A percentile compares a stretch with the other conserved stretches of the same genome.
Evolutionary conservation across 2,329 filamentous ascomycete species (phyloP).

Genomic region (Trichoderma sp.): DNA sequence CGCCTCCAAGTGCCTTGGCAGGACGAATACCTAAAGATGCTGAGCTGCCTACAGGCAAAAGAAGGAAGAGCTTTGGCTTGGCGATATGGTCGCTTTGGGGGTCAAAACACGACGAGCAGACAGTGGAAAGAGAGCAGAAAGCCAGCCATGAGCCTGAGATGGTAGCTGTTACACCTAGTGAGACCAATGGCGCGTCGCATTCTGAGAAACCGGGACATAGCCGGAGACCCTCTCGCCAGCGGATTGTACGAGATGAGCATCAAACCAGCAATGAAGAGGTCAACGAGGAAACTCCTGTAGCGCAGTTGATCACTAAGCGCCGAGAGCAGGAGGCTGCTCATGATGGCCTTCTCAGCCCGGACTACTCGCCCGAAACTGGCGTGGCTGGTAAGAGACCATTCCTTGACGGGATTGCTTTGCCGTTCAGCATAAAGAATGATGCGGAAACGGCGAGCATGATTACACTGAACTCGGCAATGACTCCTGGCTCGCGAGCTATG

Average conservation of each 20-base stretch:
- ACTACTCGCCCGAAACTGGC: slow-evolving; percentile 50
- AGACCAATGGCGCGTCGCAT: slow-evolving; percentile 48
- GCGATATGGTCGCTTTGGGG: slow-evolving; percentile 86
- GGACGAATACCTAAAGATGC: slow-evolving; percentile 59
- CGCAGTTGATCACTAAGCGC: slow-evolving; percentile 46
- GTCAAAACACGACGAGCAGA: slow-evolving; percentile 81
- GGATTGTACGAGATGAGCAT: slow-evolving; percentile 54
- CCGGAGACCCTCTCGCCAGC: slow-evolving; percentile 47
- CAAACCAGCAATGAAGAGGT: slow-evolving; percentile 43
- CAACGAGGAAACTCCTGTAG: slow-evolving; percentile 47
- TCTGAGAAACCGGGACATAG: slow-evolving; percentile 35
- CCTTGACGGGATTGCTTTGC: slow-evolving; percentile 69
- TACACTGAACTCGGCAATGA: slow-evolving; percentile 56
- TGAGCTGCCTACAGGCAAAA: slow-evolving; percentile 51
- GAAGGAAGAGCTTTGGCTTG: slow-evolving; percentile 71
- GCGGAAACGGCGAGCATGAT: slow-evolving; percentile 70
- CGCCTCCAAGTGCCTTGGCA: slow-evolving; percentile 81
- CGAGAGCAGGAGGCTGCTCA: slow-evolving; percentile 43
- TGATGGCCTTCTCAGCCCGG: slow-evolving; percentile 47
- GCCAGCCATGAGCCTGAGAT: slow-evolving; percentile 44
- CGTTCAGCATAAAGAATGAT: slow-evolving; percentile 68
- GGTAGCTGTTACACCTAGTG: slow-evolving; percentile 40
- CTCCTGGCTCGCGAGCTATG: slow-evolving; percentile 38
- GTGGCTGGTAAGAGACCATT: slow-evolving; percentile 64
- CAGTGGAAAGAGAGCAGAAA: slow-evolving; percentile 61